phyloP scores from a whole-genome alignment of 208 protist genomes.

The Acanthamoeba lugdunensis region DNA sequence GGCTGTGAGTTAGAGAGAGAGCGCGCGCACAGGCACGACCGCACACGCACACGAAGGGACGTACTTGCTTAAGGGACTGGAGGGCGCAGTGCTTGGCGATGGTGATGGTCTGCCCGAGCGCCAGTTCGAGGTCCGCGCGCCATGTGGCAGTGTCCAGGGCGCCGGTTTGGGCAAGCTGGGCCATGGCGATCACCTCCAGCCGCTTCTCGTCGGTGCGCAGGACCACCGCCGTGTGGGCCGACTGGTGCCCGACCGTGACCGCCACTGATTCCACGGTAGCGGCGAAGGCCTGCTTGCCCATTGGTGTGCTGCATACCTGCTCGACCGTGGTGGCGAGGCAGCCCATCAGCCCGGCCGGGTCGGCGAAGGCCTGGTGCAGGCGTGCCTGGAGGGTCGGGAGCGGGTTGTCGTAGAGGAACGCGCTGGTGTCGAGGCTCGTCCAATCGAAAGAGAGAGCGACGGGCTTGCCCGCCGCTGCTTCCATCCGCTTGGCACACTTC shows the following conservation, averaged over 20 bases:
- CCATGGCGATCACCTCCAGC: background rate
- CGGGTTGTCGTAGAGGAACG: constrained; percentile 7
- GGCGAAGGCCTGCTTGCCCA: constrained; percentile 23
- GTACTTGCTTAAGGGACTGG: background rate
- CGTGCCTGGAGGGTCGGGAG: background rate
- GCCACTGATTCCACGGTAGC: background rate
- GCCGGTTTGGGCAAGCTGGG: background rate
- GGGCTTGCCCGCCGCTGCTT: background rate
- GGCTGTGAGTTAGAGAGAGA: too few relatives aligned
- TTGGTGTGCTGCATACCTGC: background rate
- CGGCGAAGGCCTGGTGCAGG: background rate
- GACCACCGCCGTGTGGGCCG: background rate
- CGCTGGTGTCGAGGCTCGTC: background rate
- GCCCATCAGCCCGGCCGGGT: background rate
- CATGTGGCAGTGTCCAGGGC: background rate
- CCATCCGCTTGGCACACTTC: background rate
- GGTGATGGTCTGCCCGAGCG: background rate
- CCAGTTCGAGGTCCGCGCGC: background rate
- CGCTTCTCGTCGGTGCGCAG: background rate
- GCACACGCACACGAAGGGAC: too few relatives aligned
- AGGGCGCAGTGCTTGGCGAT: background rate
- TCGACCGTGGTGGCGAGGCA: background rate
- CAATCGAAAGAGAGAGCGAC: background rate
- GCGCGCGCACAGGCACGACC: too few relatives aligned
- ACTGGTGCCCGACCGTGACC: background rate